Base-by-base conservation (phyloP, 2,329 filamentous ascomycete genomes). In the Arthrobotrys conoides region DNA sequence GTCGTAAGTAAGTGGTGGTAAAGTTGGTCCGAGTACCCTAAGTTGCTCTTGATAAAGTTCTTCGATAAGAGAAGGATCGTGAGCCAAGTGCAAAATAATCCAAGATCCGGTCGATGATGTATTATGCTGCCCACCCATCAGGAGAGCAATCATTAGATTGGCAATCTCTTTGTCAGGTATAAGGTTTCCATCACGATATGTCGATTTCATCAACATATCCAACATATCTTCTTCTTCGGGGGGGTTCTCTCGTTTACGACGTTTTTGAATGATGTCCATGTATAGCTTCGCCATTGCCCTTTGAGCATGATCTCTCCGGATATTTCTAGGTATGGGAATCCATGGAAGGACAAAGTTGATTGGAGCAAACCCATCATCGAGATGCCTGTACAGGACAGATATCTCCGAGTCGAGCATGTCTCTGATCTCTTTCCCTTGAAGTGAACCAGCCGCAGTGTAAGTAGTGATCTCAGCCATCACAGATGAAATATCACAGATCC, bases 51-150 rank as follows among this genome's bases (percentile, higher is more conserved):
- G 87, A 83, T 94, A 92, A 14, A 97, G 89, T 82, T 95, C 92
- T 82, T 96, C 92, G 82, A 91, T 87, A 78, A 96, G 89, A 18
- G 94, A 87, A 12, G 93, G 93, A 82, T 91, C 88, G 77, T 91
- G 89, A 27, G 93, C 93, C 44, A 97, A 89, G 81, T 91, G 91
- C 48, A 96, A 88, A 84, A 96, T 88, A 82, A 96, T 94, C 93
- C 93, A 97, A 46, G 93, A 89, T 82, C 90, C 91, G 46, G 92
- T 94, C 20, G 93, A 93, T 3, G 93, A 93, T 1, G 93, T 95
- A 1, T 92, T 95, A 86, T 97, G 93, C 84, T 97, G 93, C 71
- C 93, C 93, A 76, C 93, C 93, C 93, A 97, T 96, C 80, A 97
- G 89, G 22, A 97, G 88, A 5, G 93, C 93, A 84, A 97, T 97